Conservation (phyloP, 371 early-diverging fungal genomes). For the Nematocida parisii region DNA sequence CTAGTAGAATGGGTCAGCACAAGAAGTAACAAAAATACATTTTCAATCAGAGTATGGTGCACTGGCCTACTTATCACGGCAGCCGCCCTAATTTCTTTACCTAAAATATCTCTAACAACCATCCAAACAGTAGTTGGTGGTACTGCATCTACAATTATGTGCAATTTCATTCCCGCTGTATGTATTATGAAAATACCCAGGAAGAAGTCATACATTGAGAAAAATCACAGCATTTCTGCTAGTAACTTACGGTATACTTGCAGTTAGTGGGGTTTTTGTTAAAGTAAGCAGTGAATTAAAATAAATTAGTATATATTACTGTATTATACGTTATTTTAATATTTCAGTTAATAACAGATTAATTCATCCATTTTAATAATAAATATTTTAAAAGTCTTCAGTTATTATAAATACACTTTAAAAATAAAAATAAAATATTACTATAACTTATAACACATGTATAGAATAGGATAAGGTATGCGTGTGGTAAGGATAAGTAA, state of each 20-base stretch:
- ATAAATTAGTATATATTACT: neutral
- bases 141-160: constrained; percentile 90
- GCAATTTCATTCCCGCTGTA: constrained; percentile 88
- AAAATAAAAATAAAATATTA: too few relatives aligned
- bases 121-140: constrained; percentile 89
- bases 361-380: too few relatives aligned
- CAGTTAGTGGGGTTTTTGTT: constrained; percentile 27
- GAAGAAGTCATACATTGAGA: constrained; percentile 8
- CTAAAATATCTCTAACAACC: constrained; percentile 68
- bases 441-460: too few relatives aligned
- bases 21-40: constrained; percentile 17
- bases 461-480: too few relatives aligned
- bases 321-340: too few relatives aligned
- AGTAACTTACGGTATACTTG: constrained; percentile 6
- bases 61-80: constrained; percentile 61
- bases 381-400: too few relatives aligned
- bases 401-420: too few relatives aligned
- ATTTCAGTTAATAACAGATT: too few relatives aligned
- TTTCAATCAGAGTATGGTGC: constrained; percentile 35
- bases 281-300: constrained; percentile 6
- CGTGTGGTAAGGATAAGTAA: too few relatives aligned
- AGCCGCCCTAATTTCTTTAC: constrained; percentile 59
- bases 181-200: constrained; percentile 61
- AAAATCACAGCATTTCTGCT: neutral
- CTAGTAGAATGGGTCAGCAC: constrained; percentile 75